Base-by-base conservation (phyloP, 1,139 yeast species). In the Spathaspora jeffriesii region DNA sequence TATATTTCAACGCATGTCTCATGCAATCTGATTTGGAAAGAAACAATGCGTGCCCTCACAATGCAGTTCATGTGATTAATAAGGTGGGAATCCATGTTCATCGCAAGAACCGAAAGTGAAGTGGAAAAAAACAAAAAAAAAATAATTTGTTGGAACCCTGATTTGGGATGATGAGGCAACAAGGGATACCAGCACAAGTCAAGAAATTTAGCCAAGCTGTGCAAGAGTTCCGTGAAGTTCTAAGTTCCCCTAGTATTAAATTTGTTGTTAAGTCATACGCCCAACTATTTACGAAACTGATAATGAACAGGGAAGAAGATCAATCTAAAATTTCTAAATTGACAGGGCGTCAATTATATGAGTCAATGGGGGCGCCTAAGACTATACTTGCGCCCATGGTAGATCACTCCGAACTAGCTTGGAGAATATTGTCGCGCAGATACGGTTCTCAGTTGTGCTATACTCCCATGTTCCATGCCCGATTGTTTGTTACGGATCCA, bases 301-400 rank as follows among this genome's bases (percentile, higher is more conserved):
- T 18, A 18, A 34, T 34, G 21, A 34, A 34, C 4, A 34, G 11
- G 20, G 38, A 34, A 17, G 14, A 34, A 34, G 23, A 34, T 7
- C 38, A 34, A 18, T 17, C 22, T 22, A 34, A 34, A 34, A 10
- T n/a, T 3, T 17, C 38, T 9, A 34, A 18, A 9, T 18, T 34
- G 38, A 34, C 25, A 18, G 98, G 98, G 2, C 77, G 96, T 50
- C 82, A 80, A 43, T 76, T 93, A 5, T 92, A 73, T 61, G 76
- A 87, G 45, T 68, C 79, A 13, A 70, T 93, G 14, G 96, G 96
- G 0, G 60, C 69, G 20, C 99, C 99, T 1, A 81, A 76, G 46
- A 88, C 88, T 52, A 84, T 95, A 15, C 96, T 95, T 22, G 99
- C 98, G 1, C 99, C 99, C 1, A 93, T 95, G 98, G 99, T 95